These are phyloP conservation scores for Plasmodium gaboni DNA, from an alignment of 169 alveolate genomes.

Conservation along the genomic window DNA sequence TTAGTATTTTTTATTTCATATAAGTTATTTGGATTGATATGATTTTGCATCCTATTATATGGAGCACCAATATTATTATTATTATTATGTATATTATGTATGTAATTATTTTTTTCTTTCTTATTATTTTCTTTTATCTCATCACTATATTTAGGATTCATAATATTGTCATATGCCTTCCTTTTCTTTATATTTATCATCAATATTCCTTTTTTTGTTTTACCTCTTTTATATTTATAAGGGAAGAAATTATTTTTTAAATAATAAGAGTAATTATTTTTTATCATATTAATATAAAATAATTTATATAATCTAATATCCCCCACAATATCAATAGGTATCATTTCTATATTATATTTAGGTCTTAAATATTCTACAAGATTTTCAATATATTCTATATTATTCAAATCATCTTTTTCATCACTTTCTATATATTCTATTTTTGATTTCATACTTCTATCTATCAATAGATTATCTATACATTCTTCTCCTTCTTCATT, in stretches of 20 bases:
- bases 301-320: conserved; percentile 9
- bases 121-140: neutral
- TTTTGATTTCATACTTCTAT: neutral
- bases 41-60: neutral
- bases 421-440: neutral
- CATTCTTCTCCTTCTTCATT: neutral
- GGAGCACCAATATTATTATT: too few relatives aligned
- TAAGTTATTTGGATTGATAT: too few relatives aligned
- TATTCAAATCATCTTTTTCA: neutral
- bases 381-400: neutral
- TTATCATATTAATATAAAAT: conserved; percentile 56
- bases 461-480: neutral
- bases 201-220: neutral
- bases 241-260: conserved; percentile 68
- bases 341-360: conserved; percentile 1
- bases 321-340: conserved; percentile 32
- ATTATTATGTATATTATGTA: neutral
- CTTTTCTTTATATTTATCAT: conserved; percentile 23
- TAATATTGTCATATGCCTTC: neutral
- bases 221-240: conserved; percentile 1
- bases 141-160: neutral
- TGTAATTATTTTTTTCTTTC: neutral
- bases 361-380: neutral
- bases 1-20: neutral
- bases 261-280: conserved; percentile 51